These are phyloP conservation scores for Geranium brycei DNA, from an alignment of 345 rosid genomes.

Conservation along the genomic window DNA sequence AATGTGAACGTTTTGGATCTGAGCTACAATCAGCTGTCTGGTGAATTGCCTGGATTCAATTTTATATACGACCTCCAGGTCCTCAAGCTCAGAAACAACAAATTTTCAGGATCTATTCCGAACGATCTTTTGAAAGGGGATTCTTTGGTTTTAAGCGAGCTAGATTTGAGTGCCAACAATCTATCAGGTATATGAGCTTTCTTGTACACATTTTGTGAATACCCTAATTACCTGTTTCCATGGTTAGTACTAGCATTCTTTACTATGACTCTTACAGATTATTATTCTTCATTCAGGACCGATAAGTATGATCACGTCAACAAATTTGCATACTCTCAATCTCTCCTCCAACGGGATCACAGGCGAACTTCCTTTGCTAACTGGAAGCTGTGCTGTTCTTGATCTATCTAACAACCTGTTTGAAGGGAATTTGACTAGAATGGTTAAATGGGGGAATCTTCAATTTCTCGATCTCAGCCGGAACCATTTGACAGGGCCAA, in stretches of 20 bases:
- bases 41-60: conserved; percentile 85
- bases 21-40: conserved; percentile 84
- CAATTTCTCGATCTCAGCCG: conserved; percentile 85
- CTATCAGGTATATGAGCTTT: conserved; percentile 57
- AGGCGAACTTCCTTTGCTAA: conserved; percentile 82
- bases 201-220: neutral
- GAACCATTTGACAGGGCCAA: conserved; percentile 55
- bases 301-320: conserved; percentile 64
- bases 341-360: conserved; percentile 67
- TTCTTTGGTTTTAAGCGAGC: conserved; percentile 56
- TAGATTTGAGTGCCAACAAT: conserved; percentile 88
- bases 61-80: conserved; percentile 86
- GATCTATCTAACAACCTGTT: conserved; percentile 83
- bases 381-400: conserved; percentile 63
- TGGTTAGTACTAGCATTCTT: neutral
- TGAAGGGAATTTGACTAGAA: conserved; percentile 67
- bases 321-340: conserved; percentile 51
- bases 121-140: conserved; percentile 81
- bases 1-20: conserved; percentile 70
- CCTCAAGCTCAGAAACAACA: conserved; percentile 80
- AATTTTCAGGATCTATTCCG: conserved; percentile 74
- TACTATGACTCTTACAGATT: conserved; percentile 11
- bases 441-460: conserved; percentile 65
- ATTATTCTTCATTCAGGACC: conserved; percentile 47
- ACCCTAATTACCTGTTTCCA: neutral